Evolutionary conservation across 495 filamentous ascomycete genomes (phyloP).

Genomic region (Geoglossum glabrum): DNA sequence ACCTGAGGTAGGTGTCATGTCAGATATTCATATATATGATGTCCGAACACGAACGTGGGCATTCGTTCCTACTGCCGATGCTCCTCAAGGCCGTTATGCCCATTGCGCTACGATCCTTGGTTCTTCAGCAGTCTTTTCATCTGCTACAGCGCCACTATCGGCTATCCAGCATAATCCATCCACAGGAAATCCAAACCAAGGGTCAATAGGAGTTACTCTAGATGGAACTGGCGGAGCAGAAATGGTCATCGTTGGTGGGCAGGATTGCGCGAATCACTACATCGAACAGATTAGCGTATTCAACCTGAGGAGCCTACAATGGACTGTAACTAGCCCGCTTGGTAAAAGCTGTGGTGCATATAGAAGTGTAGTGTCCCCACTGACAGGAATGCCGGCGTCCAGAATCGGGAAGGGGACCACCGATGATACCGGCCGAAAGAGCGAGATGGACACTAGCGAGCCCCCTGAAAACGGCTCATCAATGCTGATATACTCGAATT

Average conservation of each 20-base stretch:
- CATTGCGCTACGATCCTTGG: slow-evolving; percentile 89
- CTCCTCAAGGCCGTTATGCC: slow-evolving; percentile 86
- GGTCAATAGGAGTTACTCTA: slow-evolving; percentile 63
- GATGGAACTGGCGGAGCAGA: slow-evolving; percentile 86
- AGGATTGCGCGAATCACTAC: slow-evolving; percentile 94
- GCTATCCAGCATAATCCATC: slow-evolving; percentile 74
- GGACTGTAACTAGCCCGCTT: slow-evolving; percentile 68
- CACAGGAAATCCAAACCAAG: slow-evolving; percentile 48
- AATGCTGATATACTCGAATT: slow-evolving; percentile 97
- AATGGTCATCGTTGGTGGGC: slow-evolving; percentile 92
- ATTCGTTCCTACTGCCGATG: slow-evolving; percentile 54
- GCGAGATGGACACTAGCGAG: slow-evolving; percentile 10
- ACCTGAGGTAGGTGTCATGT: slow-evolving; percentile 85
- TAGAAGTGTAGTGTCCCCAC: slow-evolving; percentile 76
- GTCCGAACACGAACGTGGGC: slow-evolving; percentile 73
- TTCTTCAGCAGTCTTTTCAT: slow-evolving; percentile 69
- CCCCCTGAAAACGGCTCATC: slow-evolving; percentile 31
- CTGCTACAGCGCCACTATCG: slow-evolving; percentile 58
- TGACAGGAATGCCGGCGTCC: slow-evolving; percentile 45
- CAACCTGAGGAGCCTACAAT: slow-evolving; percentile 88
- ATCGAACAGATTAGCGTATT: slow-evolving; percentile 98
- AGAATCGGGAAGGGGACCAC: slow-evolving; percentile 42
- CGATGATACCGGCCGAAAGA: slow-evolving; percentile 19
- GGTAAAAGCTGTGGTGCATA: slow-evolving; percentile 91
- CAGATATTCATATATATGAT: slow-evolving; percentile 92